A percentile compares a stretch with the other conserved stretches of the same genome.
phyloP scores from a whole-genome alignment of 768 basidiomycete genomes.

The Mycena capillaripes region DNA sequence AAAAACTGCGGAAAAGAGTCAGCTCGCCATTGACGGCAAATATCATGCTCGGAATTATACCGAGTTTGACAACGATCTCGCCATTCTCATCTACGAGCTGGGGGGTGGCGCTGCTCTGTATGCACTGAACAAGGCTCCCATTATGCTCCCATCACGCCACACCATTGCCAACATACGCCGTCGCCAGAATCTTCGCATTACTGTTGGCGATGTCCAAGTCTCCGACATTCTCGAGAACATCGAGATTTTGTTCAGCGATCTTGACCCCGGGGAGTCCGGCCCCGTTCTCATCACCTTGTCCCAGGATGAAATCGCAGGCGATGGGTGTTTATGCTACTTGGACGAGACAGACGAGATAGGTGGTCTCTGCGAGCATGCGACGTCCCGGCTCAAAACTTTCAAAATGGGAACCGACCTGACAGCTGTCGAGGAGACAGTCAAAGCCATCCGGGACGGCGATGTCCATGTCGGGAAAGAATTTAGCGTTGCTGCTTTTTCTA shows the following conservation, averaged over 20 bases:
- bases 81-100: constrained; percentile 43
- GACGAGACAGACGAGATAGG: constrained; percentile 23
- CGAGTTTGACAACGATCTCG: constrained; percentile 42
- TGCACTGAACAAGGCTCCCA: constrained; percentile 43
- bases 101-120: constrained; percentile 47
- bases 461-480: background rate
- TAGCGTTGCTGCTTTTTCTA: background rate
- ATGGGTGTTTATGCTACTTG: constrained; percentile 42
- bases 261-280: constrained; percentile 31
- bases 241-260: constrained; percentile 2
- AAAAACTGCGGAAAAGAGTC: background rate
- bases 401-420: background rate
- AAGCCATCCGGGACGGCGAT: background rate
- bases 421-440: background rate
- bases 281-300: constrained; percentile 35
- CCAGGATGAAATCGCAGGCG: constrained; percentile 45
- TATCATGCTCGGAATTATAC: constrained; percentile 41
- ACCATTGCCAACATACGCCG: constrained; percentile 35
- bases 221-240: constrained; percentile 18
- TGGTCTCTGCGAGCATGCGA: background rate
- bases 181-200: constrained; percentile 34
- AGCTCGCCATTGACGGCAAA: constrained; percentile 27
- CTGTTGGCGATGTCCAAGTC: constrained; percentile 5
- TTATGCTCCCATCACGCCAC: constrained; percentile 39
- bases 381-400: background rate